phyloP scores from a whole-genome alignment of 306 rosid species.

The Lupinus albus region DNA sequence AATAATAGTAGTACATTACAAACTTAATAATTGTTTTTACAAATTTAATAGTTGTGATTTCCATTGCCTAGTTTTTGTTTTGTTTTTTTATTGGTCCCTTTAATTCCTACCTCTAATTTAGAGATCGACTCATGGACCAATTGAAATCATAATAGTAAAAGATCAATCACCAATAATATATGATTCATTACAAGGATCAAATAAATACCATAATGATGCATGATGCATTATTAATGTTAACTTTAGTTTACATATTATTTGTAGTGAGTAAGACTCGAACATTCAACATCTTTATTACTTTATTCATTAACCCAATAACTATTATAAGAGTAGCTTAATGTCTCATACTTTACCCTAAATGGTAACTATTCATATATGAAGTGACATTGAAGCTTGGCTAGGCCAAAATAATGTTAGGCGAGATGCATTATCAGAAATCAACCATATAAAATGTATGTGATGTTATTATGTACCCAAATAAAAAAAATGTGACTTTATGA shows the following conservation, averaged over 20 bases:
- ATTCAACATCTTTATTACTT: too few species aligned
- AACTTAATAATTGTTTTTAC: not conserved
- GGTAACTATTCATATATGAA: not conserved
- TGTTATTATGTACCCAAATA: too few species aligned
- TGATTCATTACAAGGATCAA: too few species aligned
- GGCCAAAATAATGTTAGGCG: slow-evolving; percentile 39
- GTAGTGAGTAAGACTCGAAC: too few species aligned
- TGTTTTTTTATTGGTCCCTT: not conserved
- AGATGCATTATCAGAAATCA: slow-evolving; percentile 36
- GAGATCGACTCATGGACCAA: not conserved
- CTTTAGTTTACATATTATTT: too few species aligned
- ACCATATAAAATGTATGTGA: not conserved
- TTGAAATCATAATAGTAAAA: not conserved
- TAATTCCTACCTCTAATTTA: not conserved
- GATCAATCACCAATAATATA: too few species aligned
- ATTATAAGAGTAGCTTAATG: too few species aligned
- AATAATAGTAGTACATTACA: too few species aligned
- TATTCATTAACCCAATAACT: too few species aligned
- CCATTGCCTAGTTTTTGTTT: not conserved
- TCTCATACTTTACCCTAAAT: too few species aligned
- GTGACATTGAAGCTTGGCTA: slow-evolving; percentile 18
- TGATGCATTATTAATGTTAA: too few species aligned
- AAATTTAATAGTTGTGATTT: not conserved
- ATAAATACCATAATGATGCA: too few species aligned
- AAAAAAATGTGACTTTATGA: not conserved